phyloP scores from a whole-genome alignment of 176 grass and related monocot genomes.

The Saccharum officinarum region DNA sequence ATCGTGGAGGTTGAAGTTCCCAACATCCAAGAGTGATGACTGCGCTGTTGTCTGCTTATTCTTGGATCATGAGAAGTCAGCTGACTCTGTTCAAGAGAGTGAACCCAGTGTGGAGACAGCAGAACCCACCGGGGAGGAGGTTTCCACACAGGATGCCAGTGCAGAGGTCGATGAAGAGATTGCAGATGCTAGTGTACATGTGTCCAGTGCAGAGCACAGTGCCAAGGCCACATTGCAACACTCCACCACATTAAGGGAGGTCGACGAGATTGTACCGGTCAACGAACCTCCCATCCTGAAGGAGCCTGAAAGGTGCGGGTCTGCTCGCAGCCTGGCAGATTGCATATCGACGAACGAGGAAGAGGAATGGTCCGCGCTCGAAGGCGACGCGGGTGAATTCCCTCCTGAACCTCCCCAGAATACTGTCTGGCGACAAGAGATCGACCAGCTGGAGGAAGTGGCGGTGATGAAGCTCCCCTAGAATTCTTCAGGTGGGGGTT shows the following conservation, averaged over 20 bases:
- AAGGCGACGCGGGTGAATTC: slow-evolving; percentile 86
- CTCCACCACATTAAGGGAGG: slow-evolving; percentile 38
- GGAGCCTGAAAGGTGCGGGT: slow-evolving; percentile 47
- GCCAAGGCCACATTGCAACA: slow-evolving; percentile 52
- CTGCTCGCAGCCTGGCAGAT: slow-evolving; percentile 79
- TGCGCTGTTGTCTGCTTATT: slow-evolving; percentile 94
- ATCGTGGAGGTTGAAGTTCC: slow-evolving; percentile 97
- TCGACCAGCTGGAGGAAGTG: slow-evolving; percentile 65
- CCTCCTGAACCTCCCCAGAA: slow-evolving; percentile 85
- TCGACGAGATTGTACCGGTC: slow-evolving; percentile 60
- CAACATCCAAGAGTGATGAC: slow-evolving; percentile 93
- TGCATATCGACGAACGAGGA: slow-evolving; percentile 90
- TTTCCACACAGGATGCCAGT: slow-evolving; percentile 4
- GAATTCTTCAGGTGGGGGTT: slow-evolving; percentile 7
- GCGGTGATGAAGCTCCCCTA: background rate
- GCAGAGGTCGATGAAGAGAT: slow-evolving; percentile 29
- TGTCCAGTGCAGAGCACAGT: slow-evolving; percentile 39
- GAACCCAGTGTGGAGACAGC: slow-evolving; percentile 24
- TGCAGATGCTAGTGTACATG: slow-evolving; percentile 27
- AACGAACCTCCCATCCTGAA: slow-evolving; percentile 48
- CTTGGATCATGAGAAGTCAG: slow-evolving; percentile 53
- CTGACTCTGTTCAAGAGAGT: slow-evolving; percentile 30
- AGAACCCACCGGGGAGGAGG: slow-evolving; percentile 42
- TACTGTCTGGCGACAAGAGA: slow-evolving; percentile 62
- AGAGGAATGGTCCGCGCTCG: slow-evolving; percentile 92